A percentile compares a stretch with the other conserved stretches of the same genome.
Conservation (phyloP, 2,329 filamentous ascomycete species). For the Phaeophleospora eucalypticola region DNA sequence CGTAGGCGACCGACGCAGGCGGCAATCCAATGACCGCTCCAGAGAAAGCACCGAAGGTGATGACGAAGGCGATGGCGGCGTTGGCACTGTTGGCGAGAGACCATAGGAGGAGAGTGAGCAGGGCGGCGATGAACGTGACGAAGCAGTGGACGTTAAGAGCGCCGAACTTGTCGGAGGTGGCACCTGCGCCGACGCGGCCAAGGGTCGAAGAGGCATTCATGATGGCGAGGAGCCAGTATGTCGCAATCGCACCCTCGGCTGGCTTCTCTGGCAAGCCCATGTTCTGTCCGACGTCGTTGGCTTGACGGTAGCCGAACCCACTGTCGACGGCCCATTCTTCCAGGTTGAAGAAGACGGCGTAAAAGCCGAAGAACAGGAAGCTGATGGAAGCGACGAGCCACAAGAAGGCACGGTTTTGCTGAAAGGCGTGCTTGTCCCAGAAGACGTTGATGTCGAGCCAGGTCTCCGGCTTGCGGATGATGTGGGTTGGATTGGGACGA, state of each 20-base stretch:
- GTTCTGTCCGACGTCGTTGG: constrained; percentile 17
- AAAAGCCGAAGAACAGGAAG: constrained; percentile 51
- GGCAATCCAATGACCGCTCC: constrained; percentile 50
- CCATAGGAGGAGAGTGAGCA: constrained; percentile 46
- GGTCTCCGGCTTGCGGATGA: constrained; percentile 36
- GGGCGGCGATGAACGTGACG: constrained; percentile 39
- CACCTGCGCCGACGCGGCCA: constrained; percentile 44
- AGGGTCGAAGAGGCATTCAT: constrained; percentile 49
- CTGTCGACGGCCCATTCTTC: constrained; percentile 48
- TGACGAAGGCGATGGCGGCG: constrained; percentile 45
- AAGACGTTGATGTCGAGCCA: constrained; percentile 36
- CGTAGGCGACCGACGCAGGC: constrained; percentile 46
- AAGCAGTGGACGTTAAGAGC: constrained; percentile 45
- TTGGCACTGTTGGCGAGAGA: constrained; percentile 35
- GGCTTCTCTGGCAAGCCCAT: constrained; percentile 17
- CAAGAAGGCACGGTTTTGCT: constrained; percentile 37
- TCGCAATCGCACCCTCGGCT: constrained; percentile 37
- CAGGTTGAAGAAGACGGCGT: constrained; percentile 51
- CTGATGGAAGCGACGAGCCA: constrained; percentile 45
- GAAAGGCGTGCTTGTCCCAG: constrained; percentile 43
- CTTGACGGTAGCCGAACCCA: constrained; percentile 38
- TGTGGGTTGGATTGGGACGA: constrained; percentile 41
- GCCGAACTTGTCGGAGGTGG: constrained; percentile 43
- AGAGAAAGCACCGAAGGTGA: constrained; percentile 47
- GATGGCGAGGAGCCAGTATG: constrained; percentile 48